phyloP scores from a whole-genome alignment of 352 stramenopile genomes.

The Pythium oligandrum region DNA sequence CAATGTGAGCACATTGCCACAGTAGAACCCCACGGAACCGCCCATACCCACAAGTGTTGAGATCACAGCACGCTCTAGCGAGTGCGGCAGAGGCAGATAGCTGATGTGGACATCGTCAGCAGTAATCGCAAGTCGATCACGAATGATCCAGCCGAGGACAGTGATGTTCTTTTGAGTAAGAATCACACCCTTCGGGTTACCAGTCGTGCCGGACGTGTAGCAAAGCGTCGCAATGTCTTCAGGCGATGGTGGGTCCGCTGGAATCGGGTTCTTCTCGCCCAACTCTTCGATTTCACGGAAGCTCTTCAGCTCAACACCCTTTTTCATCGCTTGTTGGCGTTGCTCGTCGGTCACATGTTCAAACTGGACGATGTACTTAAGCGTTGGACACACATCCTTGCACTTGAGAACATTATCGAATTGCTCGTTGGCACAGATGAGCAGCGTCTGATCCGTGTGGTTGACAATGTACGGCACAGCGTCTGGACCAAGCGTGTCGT shows the following conservation, averaged over 20 bases:
- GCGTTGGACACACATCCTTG: constrained; percentile 21
- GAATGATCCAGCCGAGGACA: constrained; percentile 14
- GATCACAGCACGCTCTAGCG: constrained; percentile 92
- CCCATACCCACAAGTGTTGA: constrained; percentile 77
- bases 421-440: constrained; percentile 42
- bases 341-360: constrained; percentile 28
- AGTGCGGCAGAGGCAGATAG: constrained; percentile 95
- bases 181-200: constrained; percentile 92
- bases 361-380: constrained; percentile 37
- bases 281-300: constrained; percentile 23
- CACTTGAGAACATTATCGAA: constrained; percentile 34
- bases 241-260: constrained; percentile 26
- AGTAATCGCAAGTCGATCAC: constrained; percentile 17
- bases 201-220: constrained; percentile 93
- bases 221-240: constrained; percentile 88
- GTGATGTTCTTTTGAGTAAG: constrained; percentile 78
- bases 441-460: constrained; percentile 41
- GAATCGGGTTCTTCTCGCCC: constrained; percentile 19
- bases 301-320: constrained; percentile 27
- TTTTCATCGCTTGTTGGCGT: constrained; percentile 11
- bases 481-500: constrained; percentile 50
- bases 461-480: constrained; percentile 48
- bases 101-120: constrained; percentile 87
- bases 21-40: constrained; percentile 63
- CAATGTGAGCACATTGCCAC: constrained; percentile 85